Conservation (phyloP, 75 land plant species). For the Chamaecyparis obtusa region DNA sequence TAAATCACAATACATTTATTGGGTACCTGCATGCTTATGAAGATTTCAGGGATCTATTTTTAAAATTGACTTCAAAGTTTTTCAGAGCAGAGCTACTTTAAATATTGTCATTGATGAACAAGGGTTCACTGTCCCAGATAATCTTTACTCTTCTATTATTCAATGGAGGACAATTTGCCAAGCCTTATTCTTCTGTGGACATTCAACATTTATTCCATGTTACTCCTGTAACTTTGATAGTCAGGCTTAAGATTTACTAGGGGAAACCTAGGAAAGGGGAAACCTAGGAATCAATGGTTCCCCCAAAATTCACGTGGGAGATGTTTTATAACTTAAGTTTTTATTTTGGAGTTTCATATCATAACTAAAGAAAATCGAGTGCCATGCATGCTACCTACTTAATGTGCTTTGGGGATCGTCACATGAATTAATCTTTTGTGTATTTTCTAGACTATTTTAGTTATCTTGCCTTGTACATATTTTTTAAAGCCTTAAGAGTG, state of each 20-base stretch:
- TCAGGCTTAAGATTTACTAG: background rate
- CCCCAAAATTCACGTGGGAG: background rate
- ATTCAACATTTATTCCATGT: background rate
- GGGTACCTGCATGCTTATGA: background rate
- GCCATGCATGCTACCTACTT: background rate
- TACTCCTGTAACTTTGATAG: background rate
- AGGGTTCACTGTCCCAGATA: background rate
- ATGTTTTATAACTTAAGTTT: background rate
- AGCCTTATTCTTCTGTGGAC: background rate
- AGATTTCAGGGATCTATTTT: background rate
- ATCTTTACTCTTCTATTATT: background rate
- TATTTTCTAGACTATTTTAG: background rate
- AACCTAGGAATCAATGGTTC: no score
- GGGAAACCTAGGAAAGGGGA: background rate
- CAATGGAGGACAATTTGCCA: background rate
- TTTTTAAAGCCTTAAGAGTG: background rate
- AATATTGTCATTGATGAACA: background rate
- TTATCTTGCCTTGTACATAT: background rate
- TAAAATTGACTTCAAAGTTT: background rate
- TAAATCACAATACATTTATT: background rate
- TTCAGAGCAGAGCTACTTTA: background rate
- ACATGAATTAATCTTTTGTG: background rate
- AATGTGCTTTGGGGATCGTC: background rate
- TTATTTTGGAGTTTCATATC: background rate
- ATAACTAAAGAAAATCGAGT: background rate